Evolutionary conservation across 306 rosid species (phyloP).

Genomic region (Macrotyloma uniflorum): DNA sequence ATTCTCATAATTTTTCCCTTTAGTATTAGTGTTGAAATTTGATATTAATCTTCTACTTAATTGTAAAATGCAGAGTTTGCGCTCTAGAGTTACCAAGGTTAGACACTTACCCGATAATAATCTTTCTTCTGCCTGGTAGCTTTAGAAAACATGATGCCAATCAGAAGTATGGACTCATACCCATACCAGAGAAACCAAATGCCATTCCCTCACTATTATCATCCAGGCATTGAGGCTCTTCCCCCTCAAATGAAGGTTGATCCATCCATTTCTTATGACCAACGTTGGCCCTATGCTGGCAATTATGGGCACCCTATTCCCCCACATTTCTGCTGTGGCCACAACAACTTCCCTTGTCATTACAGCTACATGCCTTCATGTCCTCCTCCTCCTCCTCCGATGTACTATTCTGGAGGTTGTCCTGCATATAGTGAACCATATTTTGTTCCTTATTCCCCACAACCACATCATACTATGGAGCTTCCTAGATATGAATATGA

Average conservation of each 20-base stretch:
- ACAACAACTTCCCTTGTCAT: slow-evolving; percentile 46
- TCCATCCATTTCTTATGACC: slow-evolving; percentile 51
- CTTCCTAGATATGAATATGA: slow-evolving; percentile 67
- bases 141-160: slow-evolving; percentile 58
- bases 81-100: slow-evolving; percentile 2
- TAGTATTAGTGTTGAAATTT: not conserved
- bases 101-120: not conserved
- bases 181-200: slow-evolving; percentile 55
- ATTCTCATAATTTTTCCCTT: not conserved
- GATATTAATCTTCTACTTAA: not conserved
- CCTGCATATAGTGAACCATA: slow-evolving; percentile 43
- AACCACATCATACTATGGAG: slow-evolving; percentile 54
- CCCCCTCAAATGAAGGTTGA: slow-evolving; percentile 51
- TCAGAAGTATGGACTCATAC: slow-evolving; percentile 55
- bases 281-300: slow-evolving; percentile 49
- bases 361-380: slow-evolving; percentile 39
- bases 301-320: slow-evolving; percentile 46
- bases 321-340: slow-evolving; percentile 51
- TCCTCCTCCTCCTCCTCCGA: slow-evolving; percentile 43
- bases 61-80: slow-evolving; percentile 25
- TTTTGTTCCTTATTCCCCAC: slow-evolving; percentile 44
- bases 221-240: slow-evolving; percentile 33
- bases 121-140: not conserved
- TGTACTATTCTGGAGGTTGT: slow-evolving; percentile 42
- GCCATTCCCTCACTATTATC: slow-evolving; percentile 37